Evolutionary conservation across 2,329 filamentous ascomycete genomes (phyloP).

Genomic region (Diaporthe amygdali): DNA sequence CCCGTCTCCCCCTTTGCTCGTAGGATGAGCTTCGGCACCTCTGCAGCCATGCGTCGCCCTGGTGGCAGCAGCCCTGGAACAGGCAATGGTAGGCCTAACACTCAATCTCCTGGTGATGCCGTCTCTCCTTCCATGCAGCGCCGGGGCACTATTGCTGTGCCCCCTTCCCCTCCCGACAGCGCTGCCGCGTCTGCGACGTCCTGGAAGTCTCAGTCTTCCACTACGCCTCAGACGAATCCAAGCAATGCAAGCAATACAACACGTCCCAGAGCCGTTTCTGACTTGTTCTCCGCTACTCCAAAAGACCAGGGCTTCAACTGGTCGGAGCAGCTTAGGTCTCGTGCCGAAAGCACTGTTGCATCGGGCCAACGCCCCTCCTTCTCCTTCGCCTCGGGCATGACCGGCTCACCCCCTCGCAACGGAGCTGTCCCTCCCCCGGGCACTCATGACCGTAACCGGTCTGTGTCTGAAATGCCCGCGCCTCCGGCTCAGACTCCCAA

Average conservation of each 20-base stretch:
- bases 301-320: conserved; percentile 96
- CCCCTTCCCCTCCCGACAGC: conserved; percentile 38
- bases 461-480: conserved; percentile 67
- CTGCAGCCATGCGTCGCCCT: conserved; percentile 69
- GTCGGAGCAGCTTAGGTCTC: conserved; percentile 92
- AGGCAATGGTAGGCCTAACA: conserved; percentile 63
- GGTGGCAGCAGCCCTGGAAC: conserved; percentile 63
- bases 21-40: conserved; percentile 86
- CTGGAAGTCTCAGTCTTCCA: conserved; percentile 34
- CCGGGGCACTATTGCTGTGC: conserved; percentile 28
- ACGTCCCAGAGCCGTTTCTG: conserved; percentile 66
- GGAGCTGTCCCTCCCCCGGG: conserved; percentile 30
- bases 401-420: conserved; percentile 48
- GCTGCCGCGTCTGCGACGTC: conserved; percentile 34
- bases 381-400: conserved; percentile 54
- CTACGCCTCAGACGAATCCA: conserved; percentile 33
- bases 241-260: conserved; percentile 66
- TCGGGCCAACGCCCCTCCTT: conserved; percentile 63
- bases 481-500: conserved; percentile 58
- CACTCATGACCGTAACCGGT: conserved; percentile 71
- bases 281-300: conserved; percentile 62
- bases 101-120: conserved; percentile 34
- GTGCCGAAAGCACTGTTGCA: conserved; percentile 78
- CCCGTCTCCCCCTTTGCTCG: conserved; percentile 79
- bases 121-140: conserved; percentile 38